Evolutionary conservation across 2,329 filamentous ascomycete species (phyloP).

Genomic region (Hypoxylon rubiginosum): DNA sequence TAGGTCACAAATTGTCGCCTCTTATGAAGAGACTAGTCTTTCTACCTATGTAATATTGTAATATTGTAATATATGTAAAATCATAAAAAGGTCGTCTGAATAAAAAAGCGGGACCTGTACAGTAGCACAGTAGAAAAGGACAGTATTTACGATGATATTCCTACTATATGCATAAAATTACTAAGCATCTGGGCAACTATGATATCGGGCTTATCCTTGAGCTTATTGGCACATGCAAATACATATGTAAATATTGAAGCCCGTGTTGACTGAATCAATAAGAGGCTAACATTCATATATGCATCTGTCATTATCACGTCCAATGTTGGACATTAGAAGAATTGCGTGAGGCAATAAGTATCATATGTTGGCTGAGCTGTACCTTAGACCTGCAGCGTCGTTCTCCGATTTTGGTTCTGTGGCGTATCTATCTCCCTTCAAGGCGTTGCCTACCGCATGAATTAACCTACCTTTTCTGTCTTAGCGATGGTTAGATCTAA

Average conservation of each 20-base stretch:
- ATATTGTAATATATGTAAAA: constrained; percentile 5
- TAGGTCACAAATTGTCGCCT: constrained; percentile 11
- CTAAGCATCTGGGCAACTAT: not conserved
- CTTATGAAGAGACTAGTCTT: not conserved
- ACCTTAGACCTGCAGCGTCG: constrained; percentile 9
- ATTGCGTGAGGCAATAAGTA: constrained; percentile 1
- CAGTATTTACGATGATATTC: not conserved
- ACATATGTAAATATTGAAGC: not conserved
- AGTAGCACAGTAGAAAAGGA: not conserved
- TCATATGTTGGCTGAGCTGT: constrained; percentile 9
- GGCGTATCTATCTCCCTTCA: constrained; percentile 10
- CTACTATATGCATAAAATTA: constrained; percentile 14
- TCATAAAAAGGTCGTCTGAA: constrained; percentile 31
- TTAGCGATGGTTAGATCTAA: constrained; percentile 26
- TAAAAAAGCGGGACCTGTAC: constrained; percentile 24
- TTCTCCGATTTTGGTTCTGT: constrained; percentile 11
- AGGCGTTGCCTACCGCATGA: not conserved
- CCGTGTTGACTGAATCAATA: constrained; percentile 8
- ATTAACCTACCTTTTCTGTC: constrained; percentile 1
- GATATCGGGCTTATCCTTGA: constrained; percentile 19
- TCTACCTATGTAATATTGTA: constrained; percentile 5
- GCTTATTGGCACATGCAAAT: constrained; percentile 5
- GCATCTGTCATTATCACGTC: constrained; percentile 17
- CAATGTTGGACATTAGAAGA: constrained; percentile 4
- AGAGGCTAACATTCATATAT: constrained; percentile 15